Base-by-base conservation (phyloP, 2,329 filamentous ascomycete genomes). In the Epichloe uncinata region DNA sequence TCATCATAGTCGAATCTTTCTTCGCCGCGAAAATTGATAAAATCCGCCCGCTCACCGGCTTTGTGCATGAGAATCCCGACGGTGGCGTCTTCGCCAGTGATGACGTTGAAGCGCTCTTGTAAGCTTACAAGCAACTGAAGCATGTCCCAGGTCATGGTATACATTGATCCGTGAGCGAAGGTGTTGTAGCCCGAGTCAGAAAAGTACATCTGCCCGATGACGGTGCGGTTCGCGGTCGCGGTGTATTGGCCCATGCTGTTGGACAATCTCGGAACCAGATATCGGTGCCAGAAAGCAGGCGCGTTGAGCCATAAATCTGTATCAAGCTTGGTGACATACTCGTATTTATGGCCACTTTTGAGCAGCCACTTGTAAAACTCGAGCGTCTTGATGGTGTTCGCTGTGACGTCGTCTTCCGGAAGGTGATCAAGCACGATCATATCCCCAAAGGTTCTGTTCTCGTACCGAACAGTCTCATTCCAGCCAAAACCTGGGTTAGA, bases 131-230 rank as follows among this genome's bases (percentile, higher is more conserved):
- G 49, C 16, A 61, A 49, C 47, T 61, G 54, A 5, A 64, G 55
- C 57, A 64, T 57, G 45, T 65, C 63, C 62, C 63, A 64, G 4
- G 62, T 63, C 4, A 59, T 50, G 16, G 63, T 64, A 55, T 65
- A 65, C 57, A 66, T 63, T 26, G 62, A 58, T 5, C 63, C 63
- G 33, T 64, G 61, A 1, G 63, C 61, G 46, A 61, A 64, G 1
- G 56, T 56, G 36, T 59, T 55, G 47, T 60, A 57, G 51, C 56
- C 52, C 5, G 45, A 47, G 12, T 37, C 49, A 15, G 57, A 59
- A 20, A 60, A 61, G 50, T 58, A 65, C 9, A 61, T 54, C 52
- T 63, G 57, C 5, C 57, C 63, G 13, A 65, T 60, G 7, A 63
- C 54, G 5, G 63, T 65, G 11, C 52, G 53, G 2, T 56, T 44